Evolutionary conservation across 2,329 filamentous ascomycete genomes (phyloP).

Genomic region (Didymellaceae sp.): DNA sequence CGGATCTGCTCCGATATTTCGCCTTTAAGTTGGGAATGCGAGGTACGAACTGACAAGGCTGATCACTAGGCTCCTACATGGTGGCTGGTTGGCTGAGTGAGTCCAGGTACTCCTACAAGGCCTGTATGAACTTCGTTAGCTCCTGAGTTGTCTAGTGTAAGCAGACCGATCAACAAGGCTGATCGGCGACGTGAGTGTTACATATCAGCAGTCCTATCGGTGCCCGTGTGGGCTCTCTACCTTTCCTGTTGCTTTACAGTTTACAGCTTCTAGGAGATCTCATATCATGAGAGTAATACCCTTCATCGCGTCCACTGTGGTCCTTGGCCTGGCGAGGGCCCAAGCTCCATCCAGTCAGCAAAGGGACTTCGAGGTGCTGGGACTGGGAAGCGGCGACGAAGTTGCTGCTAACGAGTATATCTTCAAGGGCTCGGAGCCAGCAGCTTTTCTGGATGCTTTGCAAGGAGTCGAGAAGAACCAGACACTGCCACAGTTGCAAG

Average conservation of each 20-base stretch:
- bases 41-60: constrained; percentile 5
- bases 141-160: not conserved
- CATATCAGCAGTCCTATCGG: not conserved
- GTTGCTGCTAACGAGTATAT: not conserved
- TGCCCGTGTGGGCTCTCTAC: not conserved
- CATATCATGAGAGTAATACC: not conserved
- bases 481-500: constrained; percentile 13
- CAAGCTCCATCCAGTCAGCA: not conserved
- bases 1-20: constrained; percentile 6
- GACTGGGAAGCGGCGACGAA: not conserved
- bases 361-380: not conserved
- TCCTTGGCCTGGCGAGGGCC: not conserved
- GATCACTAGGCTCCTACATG: not conserved
- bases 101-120: not conserved
- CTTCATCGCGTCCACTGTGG: not conserved
- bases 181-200: constrained; percentile 1
- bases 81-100: not conserved
- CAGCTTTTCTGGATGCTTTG: not conserved
- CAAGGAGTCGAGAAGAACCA: constrained; percentile 18
- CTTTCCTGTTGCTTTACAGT: not conserved
- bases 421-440: not conserved
- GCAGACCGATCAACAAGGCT: not conserved
- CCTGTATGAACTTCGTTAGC: not conserved
- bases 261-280: not conserved
- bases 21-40: constrained; percentile 7